Evolutionary conservation across 1,139 yeast genomes (phyloP).

Genomic region (Debaryomycetaceae sp.): DNA sequence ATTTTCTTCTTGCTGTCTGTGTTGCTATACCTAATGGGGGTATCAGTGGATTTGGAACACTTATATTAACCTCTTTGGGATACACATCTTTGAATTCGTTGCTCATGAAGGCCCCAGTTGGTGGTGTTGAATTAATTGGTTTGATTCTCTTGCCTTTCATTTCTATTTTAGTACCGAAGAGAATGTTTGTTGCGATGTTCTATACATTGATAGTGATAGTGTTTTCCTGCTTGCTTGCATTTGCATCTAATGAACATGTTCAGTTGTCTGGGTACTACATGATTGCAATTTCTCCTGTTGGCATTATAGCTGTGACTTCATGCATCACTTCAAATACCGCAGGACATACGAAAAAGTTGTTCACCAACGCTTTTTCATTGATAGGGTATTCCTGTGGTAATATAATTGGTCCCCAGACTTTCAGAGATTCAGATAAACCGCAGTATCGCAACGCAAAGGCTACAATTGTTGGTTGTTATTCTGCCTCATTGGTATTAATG

Average conservation of each 20-base stretch:
- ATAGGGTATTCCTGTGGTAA: slow-evolving; percentile 69
- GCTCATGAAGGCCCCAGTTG: slow-evolving; percentile 14
- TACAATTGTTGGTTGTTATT: slow-evolving; percentile 30
- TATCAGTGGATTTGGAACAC: slow-evolving; percentile 12
- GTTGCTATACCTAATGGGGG: slow-evolving; percentile 18
- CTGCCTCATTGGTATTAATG: slow-evolving; percentile 6
- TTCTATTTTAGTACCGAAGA: no score
- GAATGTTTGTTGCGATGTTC: no score
- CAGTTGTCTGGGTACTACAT: slow-evolving; percentile 27
- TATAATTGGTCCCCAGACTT: slow-evolving; percentile 69
- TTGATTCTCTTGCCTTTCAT: not conserved
- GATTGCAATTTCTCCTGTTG: not conserved
- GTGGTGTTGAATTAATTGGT: slow-evolving; percentile 12
- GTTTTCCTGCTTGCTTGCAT: not conserved
- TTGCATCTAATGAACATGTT: slow-evolving; percentile 4
- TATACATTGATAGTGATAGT: not conserved
- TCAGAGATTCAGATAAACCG: slow-evolving; percentile 53
- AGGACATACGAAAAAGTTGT: slow-evolving; percentile 8
- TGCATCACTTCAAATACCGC: slow-evolving; percentile 1
- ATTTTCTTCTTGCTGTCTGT: slow-evolving; percentile 14
- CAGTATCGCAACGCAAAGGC: slow-evolving; percentile 45
- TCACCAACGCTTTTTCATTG: slow-evolving; percentile 56
- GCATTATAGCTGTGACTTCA: not conserved
- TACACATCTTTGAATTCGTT: slow-evolving; percentile 11
- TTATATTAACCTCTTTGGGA: slow-evolving; percentile 14